Evolutionary conservation across 176 grass and related monocot genomes (phyloP).

Genomic region (Aegilops bicornis): DNA sequence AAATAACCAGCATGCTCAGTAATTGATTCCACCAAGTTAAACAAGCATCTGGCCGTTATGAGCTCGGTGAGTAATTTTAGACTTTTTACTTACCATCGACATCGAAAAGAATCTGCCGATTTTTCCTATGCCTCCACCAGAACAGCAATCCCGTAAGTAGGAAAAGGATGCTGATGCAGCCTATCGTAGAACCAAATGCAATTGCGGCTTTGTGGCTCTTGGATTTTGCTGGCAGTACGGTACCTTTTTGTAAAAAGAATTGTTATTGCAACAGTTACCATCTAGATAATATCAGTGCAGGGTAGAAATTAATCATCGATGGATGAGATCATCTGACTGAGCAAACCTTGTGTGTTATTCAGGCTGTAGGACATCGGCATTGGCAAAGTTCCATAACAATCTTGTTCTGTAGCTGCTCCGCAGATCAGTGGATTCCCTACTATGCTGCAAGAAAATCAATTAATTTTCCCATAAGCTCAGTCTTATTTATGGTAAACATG

Average conservation of each 20-base stretch:
- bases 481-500: neutral
- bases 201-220: slow-evolving; percentile 54
- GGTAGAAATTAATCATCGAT: neutral
- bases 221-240: slow-evolving; percentile 23
- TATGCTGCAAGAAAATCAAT: slow-evolving; percentile 48
- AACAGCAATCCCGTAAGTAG: slow-evolving; percentile 49
- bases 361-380: slow-evolving; percentile 73
- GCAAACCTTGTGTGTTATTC: slow-evolving; percentile 74
- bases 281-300: neutral
- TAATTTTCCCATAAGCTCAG: slow-evolving; percentile 4
- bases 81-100: slow-evolving; percentile 53
- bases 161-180: slow-evolving; percentile 52
- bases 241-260: slow-evolving; percentile 42
- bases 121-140: slow-evolving; percentile 62
- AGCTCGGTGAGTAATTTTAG: neutral
- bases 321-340: neutral
- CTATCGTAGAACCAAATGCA: slow-evolving; percentile 61
- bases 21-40: slow-evolving; percentile 7
- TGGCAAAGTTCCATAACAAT: slow-evolving; percentile 67
- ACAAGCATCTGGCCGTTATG: neutral
- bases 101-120: slow-evolving; percentile 55
- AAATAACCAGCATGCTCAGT: slow-evolving; percentile 19
- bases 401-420: slow-evolving; percentile 44
- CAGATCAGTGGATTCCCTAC: slow-evolving; percentile 96
- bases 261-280: slow-evolving; percentile 12